Percentiles rank a stretch among this genome's conserved stretches.
Conservation (phyloP, 441 rosid species). For the Gossypium armourianum region DNA sequence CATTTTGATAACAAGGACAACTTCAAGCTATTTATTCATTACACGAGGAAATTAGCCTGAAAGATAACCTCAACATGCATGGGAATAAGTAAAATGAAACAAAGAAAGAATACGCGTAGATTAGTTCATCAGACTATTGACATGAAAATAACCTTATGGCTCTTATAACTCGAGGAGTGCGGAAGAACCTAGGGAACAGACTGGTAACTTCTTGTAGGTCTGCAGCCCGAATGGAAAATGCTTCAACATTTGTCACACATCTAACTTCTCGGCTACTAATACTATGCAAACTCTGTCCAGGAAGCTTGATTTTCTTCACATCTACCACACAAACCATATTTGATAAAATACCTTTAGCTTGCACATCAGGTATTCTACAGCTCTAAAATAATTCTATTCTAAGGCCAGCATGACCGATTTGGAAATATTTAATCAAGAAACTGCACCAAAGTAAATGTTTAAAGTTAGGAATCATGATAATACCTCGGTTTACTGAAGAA, state of each 20-base stretch:
- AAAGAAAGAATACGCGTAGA: not conserved
- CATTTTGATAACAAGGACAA: not conserved
- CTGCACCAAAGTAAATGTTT: not conserved
- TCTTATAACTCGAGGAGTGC: constrained; percentile 57
- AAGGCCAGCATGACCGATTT: not conserved
- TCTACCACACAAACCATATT: constrained; percentile 30
- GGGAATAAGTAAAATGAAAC: not conserved
- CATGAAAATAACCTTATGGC: constrained; percentile 9
- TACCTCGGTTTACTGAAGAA: constrained; percentile 53
- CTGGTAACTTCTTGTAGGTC: constrained; percentile 78
- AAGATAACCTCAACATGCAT: constrained; percentile 4
- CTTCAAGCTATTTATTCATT: not conserved
- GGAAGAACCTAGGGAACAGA: constrained; percentile 46
- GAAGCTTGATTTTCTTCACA: constrained; percentile 34
- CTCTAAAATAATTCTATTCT: not conserved
- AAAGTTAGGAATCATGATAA: not conserved
- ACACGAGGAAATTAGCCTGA: not conserved
- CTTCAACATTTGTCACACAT: constrained; percentile 70
- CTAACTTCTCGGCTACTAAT: constrained; percentile 47
- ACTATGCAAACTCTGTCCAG: constrained; percentile 44
- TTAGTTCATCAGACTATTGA: not conserved
- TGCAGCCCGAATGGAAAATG: constrained; percentile 63
- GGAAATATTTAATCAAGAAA: not conserved
- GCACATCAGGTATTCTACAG: constrained; percentile 10
- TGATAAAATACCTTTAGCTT: not conserved